Percentiles rank a stretch among this genome's conserved stretches.
These are phyloP conservation scores for Marvania coccoides DNA, from an alignment of 139 green algal species.

Conservation along the genomic window DNA sequence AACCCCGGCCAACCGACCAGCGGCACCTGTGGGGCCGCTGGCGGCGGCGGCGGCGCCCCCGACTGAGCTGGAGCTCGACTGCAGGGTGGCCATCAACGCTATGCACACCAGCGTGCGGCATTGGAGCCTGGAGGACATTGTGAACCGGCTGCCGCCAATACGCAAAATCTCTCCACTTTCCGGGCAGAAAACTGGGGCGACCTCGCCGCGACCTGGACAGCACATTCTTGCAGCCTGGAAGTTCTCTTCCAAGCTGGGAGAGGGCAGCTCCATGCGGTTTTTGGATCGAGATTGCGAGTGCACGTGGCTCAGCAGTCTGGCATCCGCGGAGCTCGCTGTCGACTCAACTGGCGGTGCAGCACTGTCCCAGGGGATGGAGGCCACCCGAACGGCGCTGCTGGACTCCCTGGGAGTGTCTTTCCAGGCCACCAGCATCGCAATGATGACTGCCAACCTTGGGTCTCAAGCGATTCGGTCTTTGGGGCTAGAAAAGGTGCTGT, in stretches of 20 bases:
- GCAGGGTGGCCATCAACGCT: not conserved
- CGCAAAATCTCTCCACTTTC: not conserved
- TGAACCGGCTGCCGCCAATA: not conserved
- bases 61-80: not conserved
- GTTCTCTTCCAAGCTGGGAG: not conserved
- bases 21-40: not conserved
- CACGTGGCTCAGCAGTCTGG: constrained; percentile 16
- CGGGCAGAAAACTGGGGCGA: not conserved
- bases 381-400: too few species aligned
- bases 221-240: not conserved
- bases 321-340: constrained; percentile 9
- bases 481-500: not conserved
- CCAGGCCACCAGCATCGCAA: constrained; percentile 10
- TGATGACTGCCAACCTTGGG: not conserved
- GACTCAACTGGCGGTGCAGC: not conserved
- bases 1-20: not conserved
- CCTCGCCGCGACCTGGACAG: not conserved
- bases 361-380: too few species aligned
- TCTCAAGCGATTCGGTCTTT: too few species aligned
- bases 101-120: not conserved
- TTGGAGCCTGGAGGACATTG: not conserved
- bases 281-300: not conserved
- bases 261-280: constrained; percentile 25
- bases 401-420: not conserved
- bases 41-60: not conserved